Conservation (phyloP, 768 basidiomycete species). For the Tremella yokohamensis region DNA sequence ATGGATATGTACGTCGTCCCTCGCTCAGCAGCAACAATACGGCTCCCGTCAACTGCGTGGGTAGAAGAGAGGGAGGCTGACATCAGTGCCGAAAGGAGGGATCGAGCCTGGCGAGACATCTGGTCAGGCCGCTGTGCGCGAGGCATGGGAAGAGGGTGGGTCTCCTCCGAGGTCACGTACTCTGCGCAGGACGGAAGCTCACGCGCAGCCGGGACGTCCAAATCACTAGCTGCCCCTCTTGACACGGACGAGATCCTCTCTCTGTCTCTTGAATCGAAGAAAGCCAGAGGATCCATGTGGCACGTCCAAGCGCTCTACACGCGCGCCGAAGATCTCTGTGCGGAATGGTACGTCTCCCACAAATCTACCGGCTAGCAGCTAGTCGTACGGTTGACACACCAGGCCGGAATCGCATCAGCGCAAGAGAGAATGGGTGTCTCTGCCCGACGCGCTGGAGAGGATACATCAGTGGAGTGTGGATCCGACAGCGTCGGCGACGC, state of each 20-base stretch:
- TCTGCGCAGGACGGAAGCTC: background rate
- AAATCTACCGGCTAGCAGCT: background rate
- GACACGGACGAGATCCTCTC: constrained; percentile 25
- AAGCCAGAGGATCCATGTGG: constrained; percentile 21
- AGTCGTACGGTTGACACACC: background rate
- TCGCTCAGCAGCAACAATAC: background rate
- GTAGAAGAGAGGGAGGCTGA: background rate
- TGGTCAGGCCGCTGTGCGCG: constrained; percentile 41
- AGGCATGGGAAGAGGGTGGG: constrained; percentile 46
- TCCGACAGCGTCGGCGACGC: constrained; percentile 1
- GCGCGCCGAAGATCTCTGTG: constrained; percentile 3
- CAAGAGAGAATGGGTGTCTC: constrained; percentile 27
- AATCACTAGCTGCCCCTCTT: constrained; percentile 13
- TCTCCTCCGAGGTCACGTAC: background rate
- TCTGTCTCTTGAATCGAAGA: constrained; percentile 16
- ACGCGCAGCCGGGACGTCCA: constrained; percentile 37
- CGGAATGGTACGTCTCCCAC: constrained; percentile 17
- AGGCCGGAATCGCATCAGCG: constrained; percentile 43
- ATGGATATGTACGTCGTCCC: constrained; percentile 37
- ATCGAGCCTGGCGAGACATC: constrained; percentile 40
- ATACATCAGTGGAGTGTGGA: constrained; percentile 35
- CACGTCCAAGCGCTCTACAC: constrained; percentile 33
- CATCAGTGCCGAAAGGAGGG: constrained; percentile 45
- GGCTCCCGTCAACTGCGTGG: background rate
- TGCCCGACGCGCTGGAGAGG: constrained; percentile 11